Percentiles rank a stretch among this genome's conserved stretches.
Conservation (phyloP, 148 eudicot species). For the Pharnaceum exiguum region DNA sequence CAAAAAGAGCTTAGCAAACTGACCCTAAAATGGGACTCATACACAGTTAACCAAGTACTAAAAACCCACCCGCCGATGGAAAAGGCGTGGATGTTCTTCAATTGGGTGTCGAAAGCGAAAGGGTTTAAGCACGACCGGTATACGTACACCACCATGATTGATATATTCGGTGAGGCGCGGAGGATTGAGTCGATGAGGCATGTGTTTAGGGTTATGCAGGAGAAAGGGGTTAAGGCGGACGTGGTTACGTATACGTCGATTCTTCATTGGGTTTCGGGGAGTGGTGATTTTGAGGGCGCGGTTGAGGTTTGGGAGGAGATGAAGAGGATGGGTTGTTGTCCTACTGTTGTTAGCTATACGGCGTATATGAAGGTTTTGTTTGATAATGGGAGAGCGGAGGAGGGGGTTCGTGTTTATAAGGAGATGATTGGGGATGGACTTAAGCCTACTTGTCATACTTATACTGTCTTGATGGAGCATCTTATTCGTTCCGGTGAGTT, state of each 20-base stretch:
- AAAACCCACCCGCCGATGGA: conserved; percentile 92
- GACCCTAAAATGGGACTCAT: conserved; percentile 73
- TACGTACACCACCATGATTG: conserved; percentile 86
- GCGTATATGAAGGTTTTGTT: conserved; percentile 80
- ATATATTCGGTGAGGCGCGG: conserved; percentile 86
- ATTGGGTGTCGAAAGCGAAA: conserved; percentile 53
- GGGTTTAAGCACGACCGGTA: conserved; percentile 75
- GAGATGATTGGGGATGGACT: conserved; percentile 70
- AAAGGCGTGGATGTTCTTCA: conserved; percentile 84
- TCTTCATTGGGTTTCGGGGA: conserved; percentile 76
- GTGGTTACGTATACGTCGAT: conserved; percentile 69
- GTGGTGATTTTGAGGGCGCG: conserved; percentile 73
- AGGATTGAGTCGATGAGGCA: conserved; percentile 72
- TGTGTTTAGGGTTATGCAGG: conserved; percentile 71
- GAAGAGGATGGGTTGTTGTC: conserved; percentile 49
- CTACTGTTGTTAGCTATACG: conserved; percentile 80
- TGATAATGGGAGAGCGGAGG: conserved; percentile 54
- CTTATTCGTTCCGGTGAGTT: conserved; percentile 72
- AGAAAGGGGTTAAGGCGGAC: conserved; percentile 59
- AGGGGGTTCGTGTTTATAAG: conserved; percentile 55
- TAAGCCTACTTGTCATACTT: conserved; percentile 72
- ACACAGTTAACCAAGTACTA: conserved; percentile 69
- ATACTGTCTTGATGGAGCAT: conserved; percentile 81
- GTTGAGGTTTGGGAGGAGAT: conserved; percentile 70
- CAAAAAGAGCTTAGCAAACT: conserved; percentile 45